phyloP scores from a whole-genome alignment of 2,329 filamentous ascomycete species.

The Seiridium unicorne region DNA sequence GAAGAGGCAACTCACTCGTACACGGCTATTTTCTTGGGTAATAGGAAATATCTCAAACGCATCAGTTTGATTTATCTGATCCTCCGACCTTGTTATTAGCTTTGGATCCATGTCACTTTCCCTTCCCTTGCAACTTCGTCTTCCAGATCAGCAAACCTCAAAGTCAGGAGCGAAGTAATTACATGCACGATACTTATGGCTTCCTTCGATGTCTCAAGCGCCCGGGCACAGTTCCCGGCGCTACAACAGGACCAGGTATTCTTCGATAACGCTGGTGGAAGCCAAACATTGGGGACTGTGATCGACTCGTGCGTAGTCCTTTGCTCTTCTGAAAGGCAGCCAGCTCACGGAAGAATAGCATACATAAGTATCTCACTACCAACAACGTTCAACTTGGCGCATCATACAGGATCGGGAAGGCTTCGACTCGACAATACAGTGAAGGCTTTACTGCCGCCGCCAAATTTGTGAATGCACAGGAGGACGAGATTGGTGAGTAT shows the following conservation, averaged over 20 bases:
- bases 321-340: background rate
- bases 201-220: conserved; percentile 52
- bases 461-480: conserved; percentile 65
- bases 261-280: conserved; percentile 78
- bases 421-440: conserved; percentile 58
- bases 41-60: background rate
- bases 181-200: conserved; percentile 15
- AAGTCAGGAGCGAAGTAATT: background rate
- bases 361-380: conserved; percentile 63
- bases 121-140: background rate
- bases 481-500: conserved; percentile 60
- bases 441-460: conserved; percentile 65
- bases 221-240: conserved; percentile 66
- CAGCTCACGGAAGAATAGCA: conserved; percentile 35
- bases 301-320: conserved; percentile 56
- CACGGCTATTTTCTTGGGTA: background rate
- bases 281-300: conserved; percentile 65
- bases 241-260: conserved; percentile 66
- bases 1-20: background rate
- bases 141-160: background rate
- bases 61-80: too few species aligned
- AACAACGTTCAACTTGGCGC: conserved; percentile 77
- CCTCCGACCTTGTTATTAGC: too few species aligned
- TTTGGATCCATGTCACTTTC: too few species aligned
- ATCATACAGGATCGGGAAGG: conserved; percentile 59